Evolutionary conservation across 2,329 filamentous ascomycete genomes (phyloP), one percentile per base, ranked within the genome.

Genomic region (Trichophyton rubrum): DNA sequence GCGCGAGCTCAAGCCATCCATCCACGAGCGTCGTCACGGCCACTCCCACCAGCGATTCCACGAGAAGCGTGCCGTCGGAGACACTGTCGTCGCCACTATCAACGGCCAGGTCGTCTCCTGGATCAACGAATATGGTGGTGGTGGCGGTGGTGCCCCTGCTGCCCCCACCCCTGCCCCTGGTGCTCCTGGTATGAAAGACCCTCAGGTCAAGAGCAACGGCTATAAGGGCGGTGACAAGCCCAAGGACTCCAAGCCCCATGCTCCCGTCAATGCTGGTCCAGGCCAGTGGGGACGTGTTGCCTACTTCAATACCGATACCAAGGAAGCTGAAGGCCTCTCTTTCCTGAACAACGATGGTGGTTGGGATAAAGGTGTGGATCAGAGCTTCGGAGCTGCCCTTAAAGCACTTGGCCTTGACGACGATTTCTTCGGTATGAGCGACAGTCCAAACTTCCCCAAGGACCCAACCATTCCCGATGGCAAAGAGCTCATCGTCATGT

Each of bases 321-420:
- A 74, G 43, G 74, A 72, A 60, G 73, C 78, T 20, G 75, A 82
- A 22, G 81, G 82, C 13, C 68, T 85, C 24, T 77, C 78, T 33
- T 85, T 85, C 72, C 71, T 85, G 40, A 83, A 83, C 65, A 80
- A 84, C 67, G 69, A 77, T 62, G 82, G 83, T 61, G 82, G 80
- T 43, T 69, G 75, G 40, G 77, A 78, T 45, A 84, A 81, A 33
- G 82, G 82, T 59, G 75, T 77, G 20, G 82, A 78, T 64, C 78
- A 82, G 64, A 72, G 71, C 11, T 83, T 80, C 68, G 83, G 83
- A 47, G 80, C 79, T 66, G 85, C 82, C 4, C 75, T 85, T 30
- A 30, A 30, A 30, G 78, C 80, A 2, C 85, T 82, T 66, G 74
- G 27, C 27, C 27, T 79, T 51, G 77, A 77, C 61, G 65, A 73